These are phyloP conservation scores for Penicillium paxilli DNA, from an alignment of 495 filamentous ascomycete species.

Conservation along the genomic window DNA sequence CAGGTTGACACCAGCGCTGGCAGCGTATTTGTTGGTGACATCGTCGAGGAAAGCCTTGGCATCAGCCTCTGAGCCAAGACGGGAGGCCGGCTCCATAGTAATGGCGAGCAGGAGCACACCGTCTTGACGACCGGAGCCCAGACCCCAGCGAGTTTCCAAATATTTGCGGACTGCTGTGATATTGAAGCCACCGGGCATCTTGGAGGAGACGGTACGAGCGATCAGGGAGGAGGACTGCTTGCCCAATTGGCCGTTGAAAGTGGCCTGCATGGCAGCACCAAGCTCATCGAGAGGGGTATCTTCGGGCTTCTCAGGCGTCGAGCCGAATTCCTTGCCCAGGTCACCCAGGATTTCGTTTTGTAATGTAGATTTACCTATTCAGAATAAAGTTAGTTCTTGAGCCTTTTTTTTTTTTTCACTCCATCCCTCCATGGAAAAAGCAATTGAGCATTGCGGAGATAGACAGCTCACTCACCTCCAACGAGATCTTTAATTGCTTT, in stretches of 20 bases:
- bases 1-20: constrained; percentile 79
- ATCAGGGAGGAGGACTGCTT: constrained; percentile 95
- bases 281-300: constrained; percentile 95
- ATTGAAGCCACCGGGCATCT: constrained; percentile 99
- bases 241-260: constrained; percentile 95
- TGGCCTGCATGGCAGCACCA: constrained; percentile 92
- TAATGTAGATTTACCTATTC: constrained; percentile 93
- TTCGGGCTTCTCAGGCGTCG: constrained; percentile 97
- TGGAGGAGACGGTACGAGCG: constrained; percentile 92
- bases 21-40: constrained; percentile 84
- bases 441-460: background rate
- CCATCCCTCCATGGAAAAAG: too few relatives aligned
- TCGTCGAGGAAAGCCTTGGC: constrained; percentile 91
- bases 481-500: constrained; percentile 99
- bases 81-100: constrained; percentile 86
- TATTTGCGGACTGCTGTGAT: constrained; percentile 94
- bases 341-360: constrained; percentile 96
- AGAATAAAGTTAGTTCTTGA: too few relatives aligned
- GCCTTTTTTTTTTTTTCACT: too few relatives aligned
- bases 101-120: constrained; percentile 85
- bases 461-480: constrained; percentile 66
- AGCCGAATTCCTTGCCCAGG: constrained; percentile 96
- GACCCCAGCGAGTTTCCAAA: constrained; percentile 88
- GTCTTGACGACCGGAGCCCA: constrained; percentile 86
- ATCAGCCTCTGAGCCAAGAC: constrained; percentile 84